A percentile compares a stretch with the other conserved stretches of the same genome.
These are phyloP conservation scores for Leishmania braziliensis DNA, from an alignment of 208 protist genomes.

Conservation along the genomic window DNA sequence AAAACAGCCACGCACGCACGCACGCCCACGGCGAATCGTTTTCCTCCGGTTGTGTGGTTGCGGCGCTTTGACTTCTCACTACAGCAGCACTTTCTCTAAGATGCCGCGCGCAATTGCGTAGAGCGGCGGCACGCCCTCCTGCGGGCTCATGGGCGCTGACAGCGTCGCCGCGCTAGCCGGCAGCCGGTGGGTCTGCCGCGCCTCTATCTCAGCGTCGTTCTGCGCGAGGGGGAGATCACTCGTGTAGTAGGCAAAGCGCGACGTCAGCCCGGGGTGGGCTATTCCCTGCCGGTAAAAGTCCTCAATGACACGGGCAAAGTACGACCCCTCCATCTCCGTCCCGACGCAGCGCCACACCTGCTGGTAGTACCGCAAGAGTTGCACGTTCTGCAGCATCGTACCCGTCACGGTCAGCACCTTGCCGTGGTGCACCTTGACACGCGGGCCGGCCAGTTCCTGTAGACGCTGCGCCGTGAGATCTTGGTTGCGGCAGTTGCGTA, in stretches of 20 bases:
- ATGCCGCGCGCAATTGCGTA: slow-evolving; percentile 88
- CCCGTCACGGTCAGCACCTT: slow-evolving; percentile 85
- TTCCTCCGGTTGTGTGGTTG: background rate
- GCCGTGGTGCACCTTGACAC: slow-evolving; percentile 62
- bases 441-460: slow-evolving; percentile 55
- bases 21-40: background rate
- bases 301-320: slow-evolving; percentile 87
- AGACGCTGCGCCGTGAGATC: slow-evolving; percentile 60
- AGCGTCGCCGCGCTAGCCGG: slow-evolving; percentile 36
- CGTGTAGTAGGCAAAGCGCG: slow-evolving; percentile 90
- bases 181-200: slow-evolving; percentile 18
- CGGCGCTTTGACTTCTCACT: background rate
- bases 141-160: slow-evolving; percentile 72
- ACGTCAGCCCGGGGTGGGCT: slow-evolving; percentile 51
- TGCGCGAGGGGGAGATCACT: slow-evolving; percentile 81
- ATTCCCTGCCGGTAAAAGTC: slow-evolving; percentile 85
- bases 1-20: background rate
- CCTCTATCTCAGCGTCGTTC: slow-evolving; percentile 54
- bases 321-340: slow-evolving; percentile 90
- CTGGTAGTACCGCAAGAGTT: slow-evolving; percentile 83
- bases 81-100: slow-evolving; percentile 64
- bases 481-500: slow-evolving; percentile 84
- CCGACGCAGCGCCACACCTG: slow-evolving; percentile 82
- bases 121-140: slow-evolving; percentile 83
- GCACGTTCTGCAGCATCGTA: slow-evolving; percentile 88